A percentile compares a stretch with the other conserved stretches of the same genome.
Conservation (phyloP, 2,329 filamentous ascomycete genomes). For the Fusarium sambucinum region DNA sequence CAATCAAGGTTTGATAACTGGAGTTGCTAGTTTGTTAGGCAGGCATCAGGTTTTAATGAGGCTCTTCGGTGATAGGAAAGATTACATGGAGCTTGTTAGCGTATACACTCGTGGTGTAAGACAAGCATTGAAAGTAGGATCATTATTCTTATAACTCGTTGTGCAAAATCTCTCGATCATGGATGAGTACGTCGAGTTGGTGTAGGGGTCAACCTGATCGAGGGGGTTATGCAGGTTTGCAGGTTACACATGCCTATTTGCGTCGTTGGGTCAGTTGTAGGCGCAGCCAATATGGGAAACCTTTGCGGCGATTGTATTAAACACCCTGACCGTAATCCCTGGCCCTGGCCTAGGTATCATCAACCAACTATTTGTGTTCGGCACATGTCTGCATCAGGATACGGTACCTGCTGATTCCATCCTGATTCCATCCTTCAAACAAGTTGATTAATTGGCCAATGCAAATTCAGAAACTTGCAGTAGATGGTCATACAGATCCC, state of each 20-base stretch:
- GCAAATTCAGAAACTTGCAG: background rate
- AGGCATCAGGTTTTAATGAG: background rate
- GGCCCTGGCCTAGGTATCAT: background rate
- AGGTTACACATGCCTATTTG: background rate
- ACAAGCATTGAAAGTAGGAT: background rate
- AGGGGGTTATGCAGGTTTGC: conserved; percentile 3
- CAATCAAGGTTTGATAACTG: background rate
- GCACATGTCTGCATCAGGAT: background rate
- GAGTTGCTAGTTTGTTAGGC: background rate
- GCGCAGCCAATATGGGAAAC: background rate
- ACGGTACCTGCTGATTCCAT: background rate
- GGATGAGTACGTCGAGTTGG: conserved; percentile 15
- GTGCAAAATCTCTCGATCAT: conserved; percentile 10
- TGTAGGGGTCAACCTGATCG: background rate
- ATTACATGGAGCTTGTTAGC: conserved; percentile 1
- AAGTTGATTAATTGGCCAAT: background rate
- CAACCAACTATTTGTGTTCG: background rate
- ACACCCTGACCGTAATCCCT: background rate
- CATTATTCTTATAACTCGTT: background rate
- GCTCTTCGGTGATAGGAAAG: conserved; percentile 5
- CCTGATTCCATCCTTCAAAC: background rate
- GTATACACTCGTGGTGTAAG: background rate
- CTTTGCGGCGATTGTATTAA: background rate
- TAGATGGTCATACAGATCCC: background rate
- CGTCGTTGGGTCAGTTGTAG: background rate